Evolutionary conservation across 176 grass and related monocot genomes (phyloP), one percentile per base, ranked within the genome.

Genomic region (Guadua angustifolia): DNA sequence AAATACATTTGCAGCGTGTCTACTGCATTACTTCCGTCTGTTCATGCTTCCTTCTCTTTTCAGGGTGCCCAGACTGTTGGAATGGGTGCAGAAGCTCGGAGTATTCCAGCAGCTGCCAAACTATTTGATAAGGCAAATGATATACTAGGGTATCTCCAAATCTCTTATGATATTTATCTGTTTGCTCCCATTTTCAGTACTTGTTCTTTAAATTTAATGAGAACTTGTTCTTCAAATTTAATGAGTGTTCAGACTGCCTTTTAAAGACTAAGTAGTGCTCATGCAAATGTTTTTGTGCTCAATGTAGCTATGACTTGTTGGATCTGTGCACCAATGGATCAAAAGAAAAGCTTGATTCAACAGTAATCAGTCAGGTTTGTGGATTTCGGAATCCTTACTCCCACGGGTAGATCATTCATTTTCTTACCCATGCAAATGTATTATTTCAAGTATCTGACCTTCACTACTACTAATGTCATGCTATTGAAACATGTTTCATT

Each of bases 301-400:
- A 32, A 49, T 82, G 73, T 64, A 99, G 96, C 70, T 99, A 92
- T 64, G 93, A 99, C 59, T 83, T 99, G 88, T 49, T 95, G 84
- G 88, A 92, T 92, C 61, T 95, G 73, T 95, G 93, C 89, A 95
- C 82, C 50, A 95, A 95, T 83, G 96, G 96, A 21, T 93, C 96
- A 58, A 99, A 98, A 87, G 93, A 95, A 79, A 99, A 91, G 71
- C 83, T 99, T 79, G 88, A 99, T 74, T 99, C 93, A 71, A 99
- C 96, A 61, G 89, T 95, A 61, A 92, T 99, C 77, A 99, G 96
- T 83, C 96, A 99, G 93, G 96, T 99, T 89, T 77, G 40, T 90
- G 6, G 8, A 86, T 79, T 86, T 74, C 6, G 17, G 10, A 73
- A 21, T 89, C 65, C 21, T 80, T 14, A 11, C 26, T 79, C 16